Percentiles rank a stretch among this genome's conserved stretches.
Evolutionary conservation across 495 filamentous ascomycete genomes (phyloP).

Genomic region (Hypoxylon cercidicola): DNA sequence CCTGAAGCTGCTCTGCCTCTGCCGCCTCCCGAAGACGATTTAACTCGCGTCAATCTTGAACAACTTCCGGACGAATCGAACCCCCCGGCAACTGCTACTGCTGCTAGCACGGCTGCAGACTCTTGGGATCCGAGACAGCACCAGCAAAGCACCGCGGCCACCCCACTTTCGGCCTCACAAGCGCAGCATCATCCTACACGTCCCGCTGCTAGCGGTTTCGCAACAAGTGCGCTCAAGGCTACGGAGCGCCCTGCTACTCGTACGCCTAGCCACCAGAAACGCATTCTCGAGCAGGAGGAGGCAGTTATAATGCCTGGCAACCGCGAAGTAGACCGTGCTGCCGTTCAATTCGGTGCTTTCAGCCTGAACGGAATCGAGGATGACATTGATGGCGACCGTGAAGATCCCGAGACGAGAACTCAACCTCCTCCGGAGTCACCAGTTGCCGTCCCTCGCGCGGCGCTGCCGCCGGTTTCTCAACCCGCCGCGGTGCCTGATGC

Average conservation of each 20-base stretch:
- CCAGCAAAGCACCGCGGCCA: constrained; percentile 57
- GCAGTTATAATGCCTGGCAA: constrained; percentile 99
- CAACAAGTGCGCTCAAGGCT: constrained; percentile 80
- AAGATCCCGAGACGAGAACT: constrained; percentile 93
- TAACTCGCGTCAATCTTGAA: constrained; percentile 92
- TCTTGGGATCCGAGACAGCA: constrained; percentile 75
- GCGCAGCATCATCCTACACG: constrained; percentile 67
- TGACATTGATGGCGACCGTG: constrained; percentile 92
- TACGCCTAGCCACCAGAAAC: constrained; percentile 79
- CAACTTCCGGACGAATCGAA: constrained; percentile 82
- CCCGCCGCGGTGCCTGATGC: constrained; percentile 67
- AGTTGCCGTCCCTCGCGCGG: constrained; percentile 84
- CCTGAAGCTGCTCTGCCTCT: constrained; percentile 66
- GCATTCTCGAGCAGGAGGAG: constrained; percentile 92
- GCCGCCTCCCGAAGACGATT: constrained; percentile 81
- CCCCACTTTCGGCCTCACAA: constrained; percentile 65
- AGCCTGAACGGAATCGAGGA: constrained; percentile 82
- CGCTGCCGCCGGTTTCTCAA: constrained; percentile 80
- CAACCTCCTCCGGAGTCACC: constrained; percentile 96
- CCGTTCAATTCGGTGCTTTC: constrained; percentile 98
- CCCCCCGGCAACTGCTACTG: constrained; percentile 80
- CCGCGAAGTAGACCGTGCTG: constrained; percentile 89
- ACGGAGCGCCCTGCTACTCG: constrained; percentile 66
- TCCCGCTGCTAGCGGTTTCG: constrained; percentile 71
- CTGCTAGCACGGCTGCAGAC: constrained; percentile 90